Evolutionary conservation across 129 eudicot genomes (phyloP).

Genomic region (Scalesia atractyloides): DNA sequence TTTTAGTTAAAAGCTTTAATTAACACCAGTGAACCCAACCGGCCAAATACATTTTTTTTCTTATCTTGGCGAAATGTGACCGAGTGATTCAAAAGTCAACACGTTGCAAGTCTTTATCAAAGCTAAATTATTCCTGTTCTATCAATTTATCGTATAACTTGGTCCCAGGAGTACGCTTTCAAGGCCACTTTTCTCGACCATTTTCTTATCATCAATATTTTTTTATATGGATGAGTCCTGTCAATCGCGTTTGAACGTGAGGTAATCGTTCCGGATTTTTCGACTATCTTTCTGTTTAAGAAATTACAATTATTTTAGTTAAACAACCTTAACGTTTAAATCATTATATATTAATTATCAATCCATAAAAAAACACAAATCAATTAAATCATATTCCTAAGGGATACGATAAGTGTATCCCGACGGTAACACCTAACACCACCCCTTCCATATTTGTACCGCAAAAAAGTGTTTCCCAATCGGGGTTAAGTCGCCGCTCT

Average conservation of each 20-base stretch:
- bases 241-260: conserved; percentile 15
- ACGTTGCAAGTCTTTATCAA: background rate
- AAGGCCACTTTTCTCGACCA: conserved; percentile 25
- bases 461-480: too few species aligned
- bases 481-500: too few species aligned
- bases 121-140: background rate
- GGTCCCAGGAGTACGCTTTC: conserved; percentile 15
- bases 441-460: too few species aligned
- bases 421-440: too few species aligned
- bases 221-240: conserved; percentile 13
- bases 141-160: conserved; percentile 4
- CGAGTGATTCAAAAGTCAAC: conserved; percentile 9
- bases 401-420: too few species aligned
- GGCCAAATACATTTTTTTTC: background rate
- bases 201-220: background rate
- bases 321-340: too few species aligned
- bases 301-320: background rate
- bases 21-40: background rate
- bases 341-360: too few species aligned
- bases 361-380: too few species aligned
- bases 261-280: conserved; percentile 16
- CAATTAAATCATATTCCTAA: too few species aligned
- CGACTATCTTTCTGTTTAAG: background rate
- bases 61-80: background rate
- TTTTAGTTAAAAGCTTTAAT: background rate